Evolutionary conservation across 192 early-diverging fungal genomes (phyloP), one percentile per base, ranked within the genome.

Genomic region (Linnemannia zychae): DNA sequence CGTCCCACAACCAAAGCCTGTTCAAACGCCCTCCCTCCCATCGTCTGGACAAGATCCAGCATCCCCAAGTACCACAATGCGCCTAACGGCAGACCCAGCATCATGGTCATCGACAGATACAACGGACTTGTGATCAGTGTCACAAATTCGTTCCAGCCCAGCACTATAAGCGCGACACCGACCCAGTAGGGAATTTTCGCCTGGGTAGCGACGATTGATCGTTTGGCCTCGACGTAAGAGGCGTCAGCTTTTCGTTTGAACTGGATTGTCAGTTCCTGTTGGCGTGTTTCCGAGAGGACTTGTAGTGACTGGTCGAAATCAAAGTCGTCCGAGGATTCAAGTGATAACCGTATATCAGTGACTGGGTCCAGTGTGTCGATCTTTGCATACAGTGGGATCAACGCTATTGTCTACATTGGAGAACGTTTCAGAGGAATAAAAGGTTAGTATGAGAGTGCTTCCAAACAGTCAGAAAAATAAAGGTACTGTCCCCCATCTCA

Each of bases 111-210:
- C 12, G 77, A 78, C 60, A 98, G 89, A 74, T 97, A 98, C 9
- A 97, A 40, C 11, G 99, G 99, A 75, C 94, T 98, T 47, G 92
- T 92, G 44, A 99, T 66, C 20, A 99, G 90, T 0, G 94, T 72
- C 88, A 96, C 91, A 36, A 97, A 95, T 86, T 99, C 99, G 80
- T 99, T 99, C 97, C 97, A 99, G 28, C 99, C 99, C 1, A 99
- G 88, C 4, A 95, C 67, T 13, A 98, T 82, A 37, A 84, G 18
- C 0, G 82, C 82, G 1, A 93, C 91, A 34, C 97, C 88, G 76
- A 98, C 91, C 97, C 97, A 99, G n/a, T 88, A 73, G 0, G 98
- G 98, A 36, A 99, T 91, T 57, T 93, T 94, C 69, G 94, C 95
- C 48, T 95, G 96, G 17, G 96, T 96, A 0, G 93, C 82, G 5